These are phyloP conservation scores for Terfezia claveryi DNA, from an alignment of 495 filamentous ascomycete species.

Conservation along the genomic window DNA sequence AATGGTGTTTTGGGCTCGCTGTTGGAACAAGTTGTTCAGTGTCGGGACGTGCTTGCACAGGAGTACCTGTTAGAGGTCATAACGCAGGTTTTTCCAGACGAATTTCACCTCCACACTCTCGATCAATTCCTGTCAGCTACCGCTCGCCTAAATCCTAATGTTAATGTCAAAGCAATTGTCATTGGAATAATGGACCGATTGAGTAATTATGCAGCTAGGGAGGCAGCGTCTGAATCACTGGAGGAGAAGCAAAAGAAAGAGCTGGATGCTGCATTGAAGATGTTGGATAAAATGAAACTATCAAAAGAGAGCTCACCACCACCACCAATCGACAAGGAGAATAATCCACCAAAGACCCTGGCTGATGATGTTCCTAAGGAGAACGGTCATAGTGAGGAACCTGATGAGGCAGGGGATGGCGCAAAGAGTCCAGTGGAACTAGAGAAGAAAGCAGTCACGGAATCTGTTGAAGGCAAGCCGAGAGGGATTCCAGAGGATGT, in stretches of 20 bases:
- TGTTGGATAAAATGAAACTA: conserved; percentile 57
- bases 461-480: conserved; percentile 29
- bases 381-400: conserved; percentile 10
- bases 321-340: conserved; percentile 1
- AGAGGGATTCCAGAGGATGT: conserved; percentile 59
- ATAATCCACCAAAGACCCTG: conserved; percentile 1
- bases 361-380: conserved; percentile 20
- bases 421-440: conserved; percentile 20
- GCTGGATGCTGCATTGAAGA: conserved; percentile 52
- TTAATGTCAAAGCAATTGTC: conserved; percentile 93
- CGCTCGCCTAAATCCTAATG: conserved; percentile 74
- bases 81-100: conserved; percentile 96
- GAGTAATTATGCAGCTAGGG: conserved; percentile 74
- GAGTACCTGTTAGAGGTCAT: conserved; percentile 97
- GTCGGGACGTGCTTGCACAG: conserved; percentile 86
- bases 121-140: conserved; percentile 86
- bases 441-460: conserved; percentile 16
- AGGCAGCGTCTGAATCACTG: conserved; percentile 46
- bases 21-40: conserved; percentile 92
- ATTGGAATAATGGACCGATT: conserved; percentile 94
- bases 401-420: conserved; percentile 18
- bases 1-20: conserved; percentile 71
- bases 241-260: conserved; percentile 57
- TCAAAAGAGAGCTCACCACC: conserved; percentile 31
- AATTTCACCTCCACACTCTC: conserved; percentile 89